Evolutionary conservation across 257 asterid genomes (phyloP), one percentile per base, ranked within the genome.

Genomic region (Capsicum baccatum): DNA sequence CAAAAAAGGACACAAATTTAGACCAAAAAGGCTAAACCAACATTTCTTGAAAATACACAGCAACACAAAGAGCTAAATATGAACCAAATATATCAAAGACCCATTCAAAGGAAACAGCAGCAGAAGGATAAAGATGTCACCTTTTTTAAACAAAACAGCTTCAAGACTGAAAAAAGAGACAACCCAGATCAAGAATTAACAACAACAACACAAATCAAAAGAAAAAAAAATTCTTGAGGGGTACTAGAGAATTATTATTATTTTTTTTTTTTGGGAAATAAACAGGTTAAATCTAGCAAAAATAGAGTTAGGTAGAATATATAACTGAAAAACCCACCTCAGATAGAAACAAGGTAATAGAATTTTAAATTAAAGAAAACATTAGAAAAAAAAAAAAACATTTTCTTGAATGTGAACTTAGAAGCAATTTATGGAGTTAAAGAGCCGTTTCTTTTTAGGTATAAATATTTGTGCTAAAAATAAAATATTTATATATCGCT

Each of bases 111-210:
- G 85, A 82, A 87, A 78, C 33, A n/a, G 26, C 26, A 66, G 56
- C 35, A 78, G 35, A 79, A 71, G 82, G 84, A 84, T 37, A 85
- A 83, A 88, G 84, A 62, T 79, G 85, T 84, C 87, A 89, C 93
- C 93, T 91, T 88, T 44, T 76, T 71, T 91, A 87, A 87, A 79
- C 33, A 87, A 55, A 76, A 50, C 48, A 86, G 85, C 83, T 83
- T 79, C 89, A 84, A 83, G 56, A 85, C 84, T 39, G 83, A 85
- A 21, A 85, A 70, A 70, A 17, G 52, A 70, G 66, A 56, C 83
- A 84, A 59, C 89, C 84, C 80, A 84, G 85, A 86, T 83, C 56
- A 73, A 85, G 5, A 71, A 88, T 66, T 37, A 50, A 47, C 82
- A 83, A 79, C 81, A 16, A 74, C 70, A 71, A 48, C 54, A 47